Evolutionary conservation across 75 land plant species (phyloP).

Genomic region (Ceratopteris richardii): DNA sequence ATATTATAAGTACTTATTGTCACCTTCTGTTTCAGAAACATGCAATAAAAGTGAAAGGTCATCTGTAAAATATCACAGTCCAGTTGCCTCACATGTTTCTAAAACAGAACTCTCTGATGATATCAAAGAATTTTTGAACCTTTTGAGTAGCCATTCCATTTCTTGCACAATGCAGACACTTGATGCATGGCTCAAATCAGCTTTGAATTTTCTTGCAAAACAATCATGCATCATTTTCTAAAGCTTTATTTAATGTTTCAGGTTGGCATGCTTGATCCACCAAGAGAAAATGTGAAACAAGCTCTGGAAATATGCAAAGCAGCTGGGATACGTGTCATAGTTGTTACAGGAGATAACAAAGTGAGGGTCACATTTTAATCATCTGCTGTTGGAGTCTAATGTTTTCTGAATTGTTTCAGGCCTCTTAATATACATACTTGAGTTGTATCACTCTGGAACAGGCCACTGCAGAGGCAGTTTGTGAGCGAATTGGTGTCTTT

Average conservation of each 20-base stretch:
- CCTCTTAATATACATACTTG: neutral
- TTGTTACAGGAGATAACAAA: slow-evolving; percentile 98
- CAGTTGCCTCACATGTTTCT: too few relatives aligned
- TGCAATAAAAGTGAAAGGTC: too few relatives aligned
- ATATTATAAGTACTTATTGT: too few relatives aligned
- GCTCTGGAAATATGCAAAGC: slow-evolving; percentile 88
- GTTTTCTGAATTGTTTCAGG: neutral
- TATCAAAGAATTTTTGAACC: too few relatives aligned
- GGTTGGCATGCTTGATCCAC: slow-evolving; percentile 99
- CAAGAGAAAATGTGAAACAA: slow-evolving; percentile 80
- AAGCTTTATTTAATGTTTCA: slow-evolving; percentile 4
- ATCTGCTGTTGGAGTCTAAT: neutral
- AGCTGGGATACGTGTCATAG: slow-evolving; percentile 97
- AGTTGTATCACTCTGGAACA: slow-evolving; percentile 25
- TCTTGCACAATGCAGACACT: too few relatives aligned
- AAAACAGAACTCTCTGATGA: too few relatives aligned
- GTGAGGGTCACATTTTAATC: slow-evolving; percentile 17
- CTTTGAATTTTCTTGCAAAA: too few relatives aligned
- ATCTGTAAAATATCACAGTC: too few relatives aligned
- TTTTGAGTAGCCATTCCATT: too few relatives aligned
- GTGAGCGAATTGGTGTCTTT: slow-evolving; percentile 84
- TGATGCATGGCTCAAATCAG: too few relatives aligned
- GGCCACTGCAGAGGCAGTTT: slow-evolving; percentile 94
- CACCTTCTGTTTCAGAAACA: too few relatives aligned
- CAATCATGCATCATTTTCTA: too few relatives aligned